A percentile compares a stretch with the other conserved stretches of the same genome.
These are phyloP conservation scores for Colletotrichum nymphaeae DNA, from an alignment of 2,329 filamentous ascomycete genomes.

Conservation along the genomic window DNA sequence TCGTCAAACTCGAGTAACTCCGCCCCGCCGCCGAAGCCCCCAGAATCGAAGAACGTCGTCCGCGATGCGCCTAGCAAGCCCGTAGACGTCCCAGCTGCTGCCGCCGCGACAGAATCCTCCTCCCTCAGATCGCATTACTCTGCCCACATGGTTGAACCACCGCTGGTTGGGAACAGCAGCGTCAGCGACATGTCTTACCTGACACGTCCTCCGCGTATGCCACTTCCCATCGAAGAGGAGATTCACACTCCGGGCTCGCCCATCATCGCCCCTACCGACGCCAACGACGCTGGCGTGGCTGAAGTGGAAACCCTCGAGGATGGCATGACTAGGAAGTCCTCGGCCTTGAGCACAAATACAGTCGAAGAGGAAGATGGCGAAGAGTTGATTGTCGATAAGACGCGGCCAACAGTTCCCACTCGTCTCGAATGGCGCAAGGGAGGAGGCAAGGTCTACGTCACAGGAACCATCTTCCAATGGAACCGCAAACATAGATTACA, in stretches of 20 bases:
- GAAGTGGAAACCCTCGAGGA: conserved; percentile 64
- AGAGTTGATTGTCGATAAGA: conserved; percentile 80
- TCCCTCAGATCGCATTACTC: conserved; percentile 51
- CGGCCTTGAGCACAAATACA: conserved; percentile 70
- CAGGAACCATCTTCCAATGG: conserved; percentile 97
- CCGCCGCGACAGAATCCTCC: conserved; percentile 47
- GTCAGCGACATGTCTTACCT: conserved; percentile 73
- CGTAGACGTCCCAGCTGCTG: conserved; percentile 64
- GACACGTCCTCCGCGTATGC: conserved; percentile 84
- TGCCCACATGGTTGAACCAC: conserved; percentile 52
- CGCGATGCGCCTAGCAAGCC: conserved; percentile 62
- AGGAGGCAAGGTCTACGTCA: conserved; percentile 94
- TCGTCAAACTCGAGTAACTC: conserved; percentile 37
- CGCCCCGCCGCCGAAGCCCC: conserved; percentile 35
- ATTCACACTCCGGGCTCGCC: conserved; percentile 90
- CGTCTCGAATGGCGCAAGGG: conserved; percentile 85
- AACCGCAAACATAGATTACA: conserved; percentile 91
- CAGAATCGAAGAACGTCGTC: conserved; percentile 40
- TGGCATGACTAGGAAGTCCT: conserved; percentile 64
- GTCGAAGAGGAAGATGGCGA: conserved; percentile 84
- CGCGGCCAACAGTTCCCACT: conserved; percentile 83
- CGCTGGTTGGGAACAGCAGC: conserved; percentile 64
- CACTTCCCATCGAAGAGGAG: conserved; percentile 93
- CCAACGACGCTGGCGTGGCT: conserved; percentile 65
- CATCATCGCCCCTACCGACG: conserved; percentile 80